Base-by-base conservation (phyloP, 306 rosid species). In the Cicer chorassanicum region DNA sequence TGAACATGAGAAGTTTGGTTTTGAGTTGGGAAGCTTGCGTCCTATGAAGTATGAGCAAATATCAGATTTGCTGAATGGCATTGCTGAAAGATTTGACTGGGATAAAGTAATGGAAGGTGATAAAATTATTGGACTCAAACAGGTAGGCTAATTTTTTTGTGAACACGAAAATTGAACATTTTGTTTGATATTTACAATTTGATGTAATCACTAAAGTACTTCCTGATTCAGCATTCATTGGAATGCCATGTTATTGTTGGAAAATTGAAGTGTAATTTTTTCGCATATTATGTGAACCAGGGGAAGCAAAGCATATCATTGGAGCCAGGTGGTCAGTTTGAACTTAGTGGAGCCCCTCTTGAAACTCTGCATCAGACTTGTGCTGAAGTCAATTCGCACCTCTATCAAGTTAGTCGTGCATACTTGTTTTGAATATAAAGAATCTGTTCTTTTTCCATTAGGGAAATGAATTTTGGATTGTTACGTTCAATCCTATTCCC, bases 261-360 rank as follows among this genome's bases (percentile, higher is more conserved):
- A 69, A 54, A 59, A n/a, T 68, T 15, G 7, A 68, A 13, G 61
- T 29, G 69, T 24, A 56, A 9, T 8, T 19, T 14, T 59, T 39
- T 42, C 42, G 13, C 29, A 24, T 66, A 36, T 46, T 48, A 21
- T 76, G 77, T 86, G 84, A 72, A 70, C 82, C 90, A 92, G 99
- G 98, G 99, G 19, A 90, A 88, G 88, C 97, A 95, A 82, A 90
- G 96, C 87, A 92, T 95, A 81, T 95, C 99, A 48, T 78, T 95
- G 80, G 99, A 95, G 87, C 99, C 97, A 53, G 99, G 99, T 9
- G 99, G 98, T 84, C 98, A 95, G 81, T 92, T 95, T 90, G 99
- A 95, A 86, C 97, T 95, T 61, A 95, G 99, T 78, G 98, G 99
- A 29, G 99, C 99, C 46, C 99, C 99, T 69, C 87, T 95, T 80